These are phyloP conservation scores for Polytrichum commune DNA, from an alignment of 225 moss, liverwort and hornwort genomes.

Conservation along the genomic window DNA sequence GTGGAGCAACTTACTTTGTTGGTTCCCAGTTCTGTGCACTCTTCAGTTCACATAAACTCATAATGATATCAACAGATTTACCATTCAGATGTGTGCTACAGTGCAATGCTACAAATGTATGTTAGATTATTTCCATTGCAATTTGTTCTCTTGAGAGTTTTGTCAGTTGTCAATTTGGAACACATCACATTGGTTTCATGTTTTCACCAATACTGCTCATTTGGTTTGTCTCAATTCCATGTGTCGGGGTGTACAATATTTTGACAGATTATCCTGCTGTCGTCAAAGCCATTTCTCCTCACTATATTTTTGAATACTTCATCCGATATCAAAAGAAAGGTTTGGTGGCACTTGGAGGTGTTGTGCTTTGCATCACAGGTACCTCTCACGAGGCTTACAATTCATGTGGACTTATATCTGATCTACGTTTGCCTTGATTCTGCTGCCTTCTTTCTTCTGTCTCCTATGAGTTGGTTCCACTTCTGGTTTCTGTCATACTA, in stretches of 20 bases:
- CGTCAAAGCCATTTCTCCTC: conserved; percentile 70
- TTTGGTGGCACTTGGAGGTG: conserved; percentile 78
- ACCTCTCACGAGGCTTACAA: not conserved
- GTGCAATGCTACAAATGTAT: too few species aligned
- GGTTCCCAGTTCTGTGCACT: not conserved
- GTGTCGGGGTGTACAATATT: conserved; percentile 65
- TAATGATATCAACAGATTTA: too few species aligned
- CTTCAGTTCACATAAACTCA: not conserved
- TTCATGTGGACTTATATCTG: not conserved
- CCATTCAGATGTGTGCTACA: too few species aligned
- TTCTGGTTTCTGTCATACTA: too few species aligned
- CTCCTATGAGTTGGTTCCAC: too few species aligned
- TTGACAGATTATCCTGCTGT: conserved; percentile 43
- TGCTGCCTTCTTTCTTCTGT: too few species aligned
- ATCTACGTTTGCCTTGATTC: too few species aligned
- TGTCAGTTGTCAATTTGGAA: conserved; percentile 56
- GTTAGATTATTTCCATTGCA: too few species aligned
- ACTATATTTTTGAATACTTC: conserved; percentile 64
- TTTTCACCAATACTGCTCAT: conserved; percentile 72
- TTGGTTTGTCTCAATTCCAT: conserved; percentile 63
- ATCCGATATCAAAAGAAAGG: conserved; percentile 46
- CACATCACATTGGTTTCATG: conserved; percentile 52
- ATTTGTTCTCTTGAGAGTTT: too few species aligned
- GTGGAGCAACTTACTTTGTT: not conserved
- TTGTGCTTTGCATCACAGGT: conserved; percentile 85